Percentiles rank a stretch among this genome's conserved stretches.
Evolutionary conservation across 2,329 filamentous ascomycete genomes (phyloP).

Genomic region (Cladophialophora bantiana): DNA sequence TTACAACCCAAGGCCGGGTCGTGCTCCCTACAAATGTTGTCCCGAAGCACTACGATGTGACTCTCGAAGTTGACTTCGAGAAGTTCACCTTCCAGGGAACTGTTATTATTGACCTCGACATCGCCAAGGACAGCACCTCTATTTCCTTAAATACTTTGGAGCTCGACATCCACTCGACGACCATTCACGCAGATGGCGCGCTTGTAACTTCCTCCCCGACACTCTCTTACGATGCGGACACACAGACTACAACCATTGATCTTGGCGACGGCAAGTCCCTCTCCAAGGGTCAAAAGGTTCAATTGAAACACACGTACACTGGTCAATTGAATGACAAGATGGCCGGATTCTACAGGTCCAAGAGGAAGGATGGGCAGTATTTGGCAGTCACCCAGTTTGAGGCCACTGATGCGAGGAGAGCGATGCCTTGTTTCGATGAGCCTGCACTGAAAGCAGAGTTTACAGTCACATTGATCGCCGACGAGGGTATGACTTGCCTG

Average conservation of each 20-base stretch:
- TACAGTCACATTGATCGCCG: conserved; percentile 87
- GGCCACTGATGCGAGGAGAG: conserved; percentile 87
- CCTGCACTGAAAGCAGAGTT: conserved; percentile 92
- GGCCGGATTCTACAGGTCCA: conserved; percentile 97
- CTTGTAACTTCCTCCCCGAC: conserved; percentile 68
- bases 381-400: conserved; percentile 96
- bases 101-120: conserved; percentile 85
- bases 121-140: conserved; percentile 81
- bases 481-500: conserved; percentile 87
- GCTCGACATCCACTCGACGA: conserved; percentile 78
- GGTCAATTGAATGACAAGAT: conserved; percentile 90
- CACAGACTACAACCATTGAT: conserved; percentile 80
- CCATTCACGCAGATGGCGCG: conserved; percentile 68
- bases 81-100: conserved; percentile 86
- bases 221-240: conserved; percentile 76
- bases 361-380: conserved; percentile 78
- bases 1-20: conserved; percentile 62
- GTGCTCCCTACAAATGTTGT: conserved; percentile 91
- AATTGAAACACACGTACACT: conserved; percentile 77
- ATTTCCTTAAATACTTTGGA: conserved; percentile 89
- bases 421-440: conserved; percentile 97
- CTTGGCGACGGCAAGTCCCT: conserved; percentile 78
- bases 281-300: conserved; percentile 76
- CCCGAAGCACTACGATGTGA: conserved; percentile 89
- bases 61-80: conserved; percentile 87